These are phyloP conservation scores for Abortiporus biennis DNA, from an alignment of 1,284 basidiomycete species.

Conservation along the genomic window DNA sequence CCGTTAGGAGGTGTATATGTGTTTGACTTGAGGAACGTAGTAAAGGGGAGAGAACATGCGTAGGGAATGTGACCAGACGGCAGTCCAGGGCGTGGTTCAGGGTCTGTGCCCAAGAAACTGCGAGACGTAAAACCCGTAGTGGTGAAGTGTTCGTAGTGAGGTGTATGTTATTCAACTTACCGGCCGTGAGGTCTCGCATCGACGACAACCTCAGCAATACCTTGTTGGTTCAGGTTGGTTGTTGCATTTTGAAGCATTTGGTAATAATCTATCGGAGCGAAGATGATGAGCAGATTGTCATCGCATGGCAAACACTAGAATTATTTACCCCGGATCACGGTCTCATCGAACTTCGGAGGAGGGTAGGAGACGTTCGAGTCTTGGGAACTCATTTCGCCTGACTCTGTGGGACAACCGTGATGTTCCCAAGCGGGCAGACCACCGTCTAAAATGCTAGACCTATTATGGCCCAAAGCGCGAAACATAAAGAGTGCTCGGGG, in stretches of 20 bases:
- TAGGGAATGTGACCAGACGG: conserved; percentile 92
- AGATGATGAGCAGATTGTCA: not conserved
- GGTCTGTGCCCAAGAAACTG: conserved; percentile 76
- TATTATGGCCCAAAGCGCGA: conserved; percentile 80
- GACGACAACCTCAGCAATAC: conserved; percentile 67
- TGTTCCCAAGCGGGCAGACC: conserved; percentile 83
- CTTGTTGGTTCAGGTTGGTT: conserved; percentile 36
- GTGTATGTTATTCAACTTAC: conserved; percentile 35
- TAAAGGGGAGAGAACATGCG: conserved; percentile 84
- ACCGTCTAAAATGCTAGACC: conserved; percentile 84
- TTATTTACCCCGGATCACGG: conserved; percentile 57
- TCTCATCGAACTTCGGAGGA: conserved; percentile 42
- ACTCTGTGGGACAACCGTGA: conserved; percentile 62
- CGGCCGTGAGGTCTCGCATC: conserved; percentile 82
- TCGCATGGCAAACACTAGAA: not conserved
- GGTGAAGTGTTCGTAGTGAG: not conserved
- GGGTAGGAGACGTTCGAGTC: conserved; percentile 37
- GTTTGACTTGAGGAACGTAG: conserved; percentile 60
- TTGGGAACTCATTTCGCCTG: conserved; percentile 28
- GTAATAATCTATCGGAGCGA: conserved; percentile 60
- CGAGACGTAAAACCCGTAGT: not conserved
- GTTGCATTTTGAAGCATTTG: conserved; percentile 75
- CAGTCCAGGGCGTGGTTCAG: conserved; percentile 87
- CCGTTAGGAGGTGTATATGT: conserved; percentile 27
- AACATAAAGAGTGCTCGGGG: conserved; percentile 92